Percentiles rank a stretch among this genome's conserved stretches.
Conservation (phyloP, 148 eudicot genomes). For the Cornus florida region DNA sequence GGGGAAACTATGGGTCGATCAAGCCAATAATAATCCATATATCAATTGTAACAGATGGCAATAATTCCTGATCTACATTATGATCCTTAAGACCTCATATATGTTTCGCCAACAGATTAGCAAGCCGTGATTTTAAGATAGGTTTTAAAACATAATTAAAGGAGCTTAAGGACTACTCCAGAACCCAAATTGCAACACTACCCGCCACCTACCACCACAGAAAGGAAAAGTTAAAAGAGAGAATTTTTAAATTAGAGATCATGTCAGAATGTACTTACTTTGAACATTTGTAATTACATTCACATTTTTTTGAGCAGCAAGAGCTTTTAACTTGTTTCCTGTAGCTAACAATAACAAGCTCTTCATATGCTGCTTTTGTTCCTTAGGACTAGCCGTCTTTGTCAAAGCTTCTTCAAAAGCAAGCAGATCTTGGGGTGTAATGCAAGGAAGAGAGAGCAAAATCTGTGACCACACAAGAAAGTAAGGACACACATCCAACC, state of each 20-base stretch:
- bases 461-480: conserved; percentile 47
- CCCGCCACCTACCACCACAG: background rate
- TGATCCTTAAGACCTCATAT: background rate
- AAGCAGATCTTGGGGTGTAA: conserved; percentile 66
- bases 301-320: conserved; percentile 76
- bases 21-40: background rate
- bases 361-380: conserved; percentile 92
- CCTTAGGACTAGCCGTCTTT: conserved; percentile 89
- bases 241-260: too few species aligned
- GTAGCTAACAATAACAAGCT: conserved; percentile 78
- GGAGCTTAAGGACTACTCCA: background rate
- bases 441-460: conserved; percentile 79
- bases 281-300: conserved; percentile 91
- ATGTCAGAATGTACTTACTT: conserved; percentile 37
- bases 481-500: background rate
- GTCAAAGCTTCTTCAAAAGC: conserved; percentile 94
- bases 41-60: background rate
- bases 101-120: background rate
- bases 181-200: background rate
- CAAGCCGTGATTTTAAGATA: background rate
- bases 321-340: conserved; percentile 87
- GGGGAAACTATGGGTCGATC: too few species aligned
- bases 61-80: background rate
- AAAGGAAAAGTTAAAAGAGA: background rate
- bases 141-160: background rate